Evolutionary conservation across 2,329 filamentous ascomycete species (phyloP), one percentile per base, ranked within the genome.

Genomic region (Cladophialophora exuberans): DNA sequence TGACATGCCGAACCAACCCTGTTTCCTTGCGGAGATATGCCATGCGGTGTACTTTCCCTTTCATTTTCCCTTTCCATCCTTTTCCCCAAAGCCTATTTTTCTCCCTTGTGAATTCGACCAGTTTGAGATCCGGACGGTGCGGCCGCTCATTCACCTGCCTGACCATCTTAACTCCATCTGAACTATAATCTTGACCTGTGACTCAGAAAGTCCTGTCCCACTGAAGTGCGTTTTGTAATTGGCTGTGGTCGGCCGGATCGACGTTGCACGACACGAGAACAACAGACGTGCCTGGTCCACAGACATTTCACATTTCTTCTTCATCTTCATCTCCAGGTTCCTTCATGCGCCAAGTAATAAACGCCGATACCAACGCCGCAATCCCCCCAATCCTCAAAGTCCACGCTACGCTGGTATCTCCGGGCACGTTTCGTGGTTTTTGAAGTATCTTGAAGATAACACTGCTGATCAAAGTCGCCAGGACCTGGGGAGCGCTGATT

Each of bases 401-500:
- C 76, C 93, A 90, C 13, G 87, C 86, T 45, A 97, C 89, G 70
- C 89, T 95, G 62, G 88, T 84, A 73, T 97, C 93, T 28, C 90
- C 92, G 0, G 90, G 87, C 3, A 81, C 83, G 3, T 91, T 92
- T 60, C 93, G 82, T 0, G 90, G 90, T 72, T 96, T 96, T 74
- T 97, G 92, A 66, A 93, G 82, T 35, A 87, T 76, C 67, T 84
- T 86, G 76, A 97, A 97, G 59, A 97, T 88, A 56, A 88, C 77
- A 67, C 88, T 91, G 56, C 89, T 93, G 20, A 88, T 84, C 23
- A 97, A 75, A 4, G 91, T 97, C 9, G 93, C 91, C 51, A 97
- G 81, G 57, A 97, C 92, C 69, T 97, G 93, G 1, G 93, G 93
- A 4, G 90, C 86, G 1, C 92, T 90, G 63, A 97, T 89, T 13